Evolutionary conservation across 139 green algal genomes (phyloP).

Genomic region (Desmodesmus armatus): DNA sequence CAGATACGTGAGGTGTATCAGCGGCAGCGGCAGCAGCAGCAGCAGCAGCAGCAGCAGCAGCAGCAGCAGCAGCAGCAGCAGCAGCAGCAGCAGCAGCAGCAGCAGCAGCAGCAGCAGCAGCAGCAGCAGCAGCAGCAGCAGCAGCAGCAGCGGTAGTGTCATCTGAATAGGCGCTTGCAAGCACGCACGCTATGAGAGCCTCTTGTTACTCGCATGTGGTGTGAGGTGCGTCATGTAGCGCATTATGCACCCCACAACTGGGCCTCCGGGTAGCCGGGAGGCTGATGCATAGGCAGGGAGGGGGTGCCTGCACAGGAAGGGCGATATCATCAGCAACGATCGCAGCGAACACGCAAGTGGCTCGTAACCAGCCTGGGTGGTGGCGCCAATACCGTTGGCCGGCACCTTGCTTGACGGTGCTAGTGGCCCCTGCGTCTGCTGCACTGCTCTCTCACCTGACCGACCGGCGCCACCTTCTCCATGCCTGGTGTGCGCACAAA

Average conservation of each 20-base stretch:
- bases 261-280: too few relatives aligned
- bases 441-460: conserved; percentile 48
- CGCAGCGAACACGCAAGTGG: not conserved
- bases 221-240: too few relatives aligned
- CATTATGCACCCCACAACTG: too few relatives aligned
- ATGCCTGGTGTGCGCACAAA: conserved; percentile 17
- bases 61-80: not conserved
- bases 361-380: too few relatives aligned
- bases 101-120: not conserved
- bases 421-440: not conserved
- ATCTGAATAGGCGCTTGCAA: too few relatives aligned
- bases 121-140: not conserved
- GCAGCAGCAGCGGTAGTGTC: not conserved
- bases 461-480: not conserved
- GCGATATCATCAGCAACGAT: not conserved
- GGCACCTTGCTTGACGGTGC: not conserved
- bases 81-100: not conserved
- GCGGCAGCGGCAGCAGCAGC: not conserved
- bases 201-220: too few relatives aligned
- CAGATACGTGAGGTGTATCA: not conserved
- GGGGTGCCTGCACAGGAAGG: too few relatives aligned
- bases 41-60: conserved; percentile 28
- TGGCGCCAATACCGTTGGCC: too few relatives aligned
- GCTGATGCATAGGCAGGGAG: too few relatives aligned
- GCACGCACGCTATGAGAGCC: too few relatives aligned